These are phyloP conservation scores for Dalbergia cultrata DNA, from an alignment of 306 rosid genomes.

Conservation along the genomic window DNA sequence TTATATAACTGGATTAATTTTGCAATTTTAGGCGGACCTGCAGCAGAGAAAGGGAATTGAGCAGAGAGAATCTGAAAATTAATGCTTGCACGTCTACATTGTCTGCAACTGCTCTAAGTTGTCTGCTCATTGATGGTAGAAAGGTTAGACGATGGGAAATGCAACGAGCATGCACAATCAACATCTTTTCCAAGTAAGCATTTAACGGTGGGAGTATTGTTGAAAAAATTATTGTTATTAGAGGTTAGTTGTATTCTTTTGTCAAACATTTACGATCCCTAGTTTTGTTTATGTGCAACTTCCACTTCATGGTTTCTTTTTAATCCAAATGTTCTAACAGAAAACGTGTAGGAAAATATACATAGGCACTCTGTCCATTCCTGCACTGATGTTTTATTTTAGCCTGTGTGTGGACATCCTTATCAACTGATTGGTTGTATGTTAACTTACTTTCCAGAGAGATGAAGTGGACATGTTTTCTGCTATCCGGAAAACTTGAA, in stretches of 20 bases:
- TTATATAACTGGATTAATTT: slow-evolving; percentile 41
- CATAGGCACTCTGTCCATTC: not conserved
- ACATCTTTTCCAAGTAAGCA: slow-evolving; percentile 49
- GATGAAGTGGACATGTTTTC: not conserved
- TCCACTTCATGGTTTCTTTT: not conserved
- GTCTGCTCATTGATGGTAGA: slow-evolving; percentile 19
- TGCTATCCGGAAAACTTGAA: slow-evolving; percentile 15
- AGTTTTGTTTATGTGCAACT: not conserved
- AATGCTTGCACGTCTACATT: slow-evolving; percentile 17
- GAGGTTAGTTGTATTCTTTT: slow-evolving; percentile 1
- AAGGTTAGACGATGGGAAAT: slow-evolving; percentile 23
- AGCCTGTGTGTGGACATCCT: not conserved
- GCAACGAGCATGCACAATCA: slow-evolving; percentile 35
- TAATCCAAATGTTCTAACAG: not conserved
- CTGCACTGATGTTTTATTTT: not conserved
- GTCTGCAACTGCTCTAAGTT: slow-evolving; percentile 11
- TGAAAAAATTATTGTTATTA: not conserved
- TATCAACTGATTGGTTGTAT: not conserved
- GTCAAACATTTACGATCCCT: slow-evolving; percentile 7
- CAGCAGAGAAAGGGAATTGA: slow-evolving; percentile 46
- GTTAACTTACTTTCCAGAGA: slow-evolving; percentile 12
- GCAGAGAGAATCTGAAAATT: slow-evolving; percentile 43
- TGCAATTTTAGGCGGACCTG: slow-evolving; percentile 60
- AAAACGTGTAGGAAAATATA: not conserved
- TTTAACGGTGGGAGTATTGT: not conserved